phyloP scores from a whole-genome alignment of 495 filamentous ascomycete species.

The Aspergillus nidulans region DNA sequence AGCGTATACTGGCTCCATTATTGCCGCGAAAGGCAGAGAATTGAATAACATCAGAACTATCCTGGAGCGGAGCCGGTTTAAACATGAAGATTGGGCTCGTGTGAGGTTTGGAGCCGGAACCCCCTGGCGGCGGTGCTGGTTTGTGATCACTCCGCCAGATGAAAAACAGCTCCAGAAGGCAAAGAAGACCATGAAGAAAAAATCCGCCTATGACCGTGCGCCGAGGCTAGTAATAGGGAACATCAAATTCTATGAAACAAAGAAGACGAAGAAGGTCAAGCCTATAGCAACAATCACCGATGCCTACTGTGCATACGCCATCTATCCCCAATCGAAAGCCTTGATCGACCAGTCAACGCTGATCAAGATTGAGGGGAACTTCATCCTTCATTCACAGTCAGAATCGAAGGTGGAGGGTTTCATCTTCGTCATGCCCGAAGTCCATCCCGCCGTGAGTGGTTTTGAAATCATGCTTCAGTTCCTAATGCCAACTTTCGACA shows the following conservation, averaged over 20 bases:
- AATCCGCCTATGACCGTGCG: slow-evolving; percentile 71
- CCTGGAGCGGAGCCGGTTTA: slow-evolving; percentile 70
- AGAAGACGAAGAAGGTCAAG: slow-evolving; percentile 84
- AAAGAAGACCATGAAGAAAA: slow-evolving; percentile 80
- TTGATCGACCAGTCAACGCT: slow-evolving; percentile 92
- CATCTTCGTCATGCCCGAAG: slow-evolving; percentile 97
- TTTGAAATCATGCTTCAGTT: slow-evolving; percentile 97
- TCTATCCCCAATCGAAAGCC: slow-evolving; percentile 90
- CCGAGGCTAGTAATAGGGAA: slow-evolving; percentile 69
- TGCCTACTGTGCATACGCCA: slow-evolving; percentile 87
- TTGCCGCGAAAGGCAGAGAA: slow-evolving; percentile 86
- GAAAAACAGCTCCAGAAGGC: slow-evolving; percentile 85
- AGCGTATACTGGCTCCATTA: slow-evolving; percentile 91
- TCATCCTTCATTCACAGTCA: slow-evolving; percentile 75
- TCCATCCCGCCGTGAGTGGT: slow-evolving; percentile 81
- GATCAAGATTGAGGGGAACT: slow-evolving; percentile 87
- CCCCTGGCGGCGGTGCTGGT: slow-evolving; percentile 95
- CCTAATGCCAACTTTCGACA: slow-evolving; percentile 91
- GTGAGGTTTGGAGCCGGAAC: slow-evolving; percentile 95
- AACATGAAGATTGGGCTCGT: slow-evolving; percentile 88
- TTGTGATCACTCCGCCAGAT: slow-evolving; percentile 84
- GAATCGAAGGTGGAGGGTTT: slow-evolving; percentile 80
- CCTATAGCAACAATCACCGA: slow-evolving; percentile 90
- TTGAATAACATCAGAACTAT: slow-evolving; percentile 85
- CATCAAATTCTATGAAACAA: slow-evolving; percentile 92